A percentile compares a stretch with the other conserved stretches of the same genome.
Conservation (phyloP, 331 rosid species). For the Stylosanthes scabra region DNA sequence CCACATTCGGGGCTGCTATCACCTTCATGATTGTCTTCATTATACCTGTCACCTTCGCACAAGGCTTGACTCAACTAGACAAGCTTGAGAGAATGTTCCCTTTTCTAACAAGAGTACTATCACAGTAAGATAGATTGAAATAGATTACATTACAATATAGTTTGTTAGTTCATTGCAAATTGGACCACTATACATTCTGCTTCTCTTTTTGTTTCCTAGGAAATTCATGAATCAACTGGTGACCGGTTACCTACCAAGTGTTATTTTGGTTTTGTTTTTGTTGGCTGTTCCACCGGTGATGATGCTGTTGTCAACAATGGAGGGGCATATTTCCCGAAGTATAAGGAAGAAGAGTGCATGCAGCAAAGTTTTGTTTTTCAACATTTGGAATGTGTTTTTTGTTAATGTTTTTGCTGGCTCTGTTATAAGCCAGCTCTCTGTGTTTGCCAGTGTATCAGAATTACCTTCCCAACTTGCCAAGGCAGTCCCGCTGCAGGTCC, state of each 20-base stretch:
- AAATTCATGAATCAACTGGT: constrained; percentile 66
- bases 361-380: constrained; percentile 83
- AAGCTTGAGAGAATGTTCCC: constrained; percentile 73
- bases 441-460: constrained; percentile 76
- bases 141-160: background rate
- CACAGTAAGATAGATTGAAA: constrained; percentile 56
- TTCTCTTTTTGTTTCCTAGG: constrained; percentile 46
- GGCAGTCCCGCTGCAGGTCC: constrained; percentile 60
- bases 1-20: constrained; percentile 62
- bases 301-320: constrained; percentile 80
- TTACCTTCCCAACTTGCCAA: constrained; percentile 82
- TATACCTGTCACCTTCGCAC: constrained; percentile 81
- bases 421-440: constrained; percentile 60
- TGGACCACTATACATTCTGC: constrained; percentile 6
- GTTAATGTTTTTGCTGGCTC: constrained; percentile 89
- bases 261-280: constrained; percentile 71
- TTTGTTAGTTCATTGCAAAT: constrained; percentile 13
- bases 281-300: constrained; percentile 77
- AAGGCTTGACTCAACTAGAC: constrained; percentile 88
- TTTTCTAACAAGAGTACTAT: constrained; percentile 64
- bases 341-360: constrained; percentile 94
- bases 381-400: constrained; percentile 96
- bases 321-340: constrained; percentile 92
- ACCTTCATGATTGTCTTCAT: constrained; percentile 82
- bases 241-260: constrained; percentile 97